Conservation (phyloP, 176 grass and related monocot species). For the Phoenix dactylifera region DNA sequence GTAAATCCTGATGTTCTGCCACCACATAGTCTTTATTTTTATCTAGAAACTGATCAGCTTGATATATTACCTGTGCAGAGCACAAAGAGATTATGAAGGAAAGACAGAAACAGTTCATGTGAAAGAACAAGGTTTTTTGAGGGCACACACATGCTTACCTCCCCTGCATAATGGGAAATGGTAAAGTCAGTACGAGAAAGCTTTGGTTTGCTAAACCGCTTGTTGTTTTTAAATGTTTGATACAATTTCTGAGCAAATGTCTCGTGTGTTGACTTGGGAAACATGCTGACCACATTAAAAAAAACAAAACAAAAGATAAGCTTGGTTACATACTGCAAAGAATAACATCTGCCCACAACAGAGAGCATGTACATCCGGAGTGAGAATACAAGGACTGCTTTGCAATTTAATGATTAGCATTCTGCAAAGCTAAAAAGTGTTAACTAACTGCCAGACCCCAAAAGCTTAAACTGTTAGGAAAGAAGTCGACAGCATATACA, state of each 20-base stretch:
- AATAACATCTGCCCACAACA: constrained; percentile 19
- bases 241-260: constrained; percentile 74
- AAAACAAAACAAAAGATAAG: constrained; percentile 9
- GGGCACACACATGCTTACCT: constrained; percentile 51
- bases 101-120: constrained; percentile 7
- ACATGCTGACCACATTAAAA: constrained; percentile 52
- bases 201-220: constrained; percentile 84
- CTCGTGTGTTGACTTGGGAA: constrained; percentile 82
- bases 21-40: constrained; percentile 99
- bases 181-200: constrained; percentile 84
- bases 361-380: too few relatives aligned
- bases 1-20: constrained; percentile 79
- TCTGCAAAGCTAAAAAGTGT: too few relatives aligned
- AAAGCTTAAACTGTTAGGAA: too few relatives aligned
- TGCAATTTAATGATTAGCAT: too few relatives aligned
- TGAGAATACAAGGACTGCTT: too few relatives aligned
- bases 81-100: constrained; percentile 7
- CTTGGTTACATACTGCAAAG: too few relatives aligned
- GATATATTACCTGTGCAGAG: constrained; percentile 58
- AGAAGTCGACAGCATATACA: too few relatives aligned
- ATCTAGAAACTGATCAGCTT: constrained; percentile 83
- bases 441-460: too few relatives aligned
- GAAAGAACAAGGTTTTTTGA: not conserved
- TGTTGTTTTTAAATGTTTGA: constrained; percentile 79
- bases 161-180: constrained; percentile 89